Evolutionary conservation across 148 eudicot species (phyloP), one percentile per base, ranked within the genome.

Genomic region (Camellia japonica): DNA sequence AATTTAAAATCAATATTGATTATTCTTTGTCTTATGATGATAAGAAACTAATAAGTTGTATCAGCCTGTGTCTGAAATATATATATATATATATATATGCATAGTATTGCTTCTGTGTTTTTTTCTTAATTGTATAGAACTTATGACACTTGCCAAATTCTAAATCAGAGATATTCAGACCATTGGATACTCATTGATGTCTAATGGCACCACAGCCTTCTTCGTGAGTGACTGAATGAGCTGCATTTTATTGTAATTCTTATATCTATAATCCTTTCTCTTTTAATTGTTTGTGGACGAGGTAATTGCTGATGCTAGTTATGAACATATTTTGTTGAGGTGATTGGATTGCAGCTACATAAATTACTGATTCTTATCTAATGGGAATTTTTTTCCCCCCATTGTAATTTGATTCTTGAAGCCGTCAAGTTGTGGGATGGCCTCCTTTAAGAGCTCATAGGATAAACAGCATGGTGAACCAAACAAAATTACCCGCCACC

Each of bases 381-480:
- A 47, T 30, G 38, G 6, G 49, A 8, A 11, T n/a, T 43, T 16
- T 15, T 52, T 47, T n/a, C 12, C n/a, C 71, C 47, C 38, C 38
- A 30, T 76, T 47, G 18, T 18, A 55, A 42, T 71, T 62, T 70
- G 51, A 81, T 59, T 15, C 44, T 19, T 82, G 68, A 80, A 88
- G 89, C 90, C 88, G 92, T 80, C 98, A 94, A 87, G 97, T 88
- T 63, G 98, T 95, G 59, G 98, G 98, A 87, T 95, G 98, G 98
- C 98, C 98, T 75, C 98, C 98, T 19, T 80, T 95, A 80, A 85
- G 92, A 82, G 85, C 94, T 76, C 87, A 90, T 80, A 88, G 98
- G 86, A 89, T 95, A 87, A 92, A 90, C 88, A 91, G 86, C 87
- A 65, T 95, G 88, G 85, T 77, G 38, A 91, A 83, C 87, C 96